Conservation (phyloP, 2,329 filamentous ascomycete genomes). For the Fusarium secorum region DNA sequence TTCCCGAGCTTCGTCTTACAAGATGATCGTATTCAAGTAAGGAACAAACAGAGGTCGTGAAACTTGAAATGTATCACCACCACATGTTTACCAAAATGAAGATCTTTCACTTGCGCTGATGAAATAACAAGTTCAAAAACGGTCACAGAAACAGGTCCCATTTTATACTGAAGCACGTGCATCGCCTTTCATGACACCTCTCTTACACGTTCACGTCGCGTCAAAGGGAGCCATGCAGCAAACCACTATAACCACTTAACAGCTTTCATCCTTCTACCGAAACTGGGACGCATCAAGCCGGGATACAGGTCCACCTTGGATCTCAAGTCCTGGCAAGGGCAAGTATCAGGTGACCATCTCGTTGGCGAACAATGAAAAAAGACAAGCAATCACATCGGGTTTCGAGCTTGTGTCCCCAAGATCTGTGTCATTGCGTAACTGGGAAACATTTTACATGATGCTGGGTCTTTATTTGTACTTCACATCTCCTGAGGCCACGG, state of each 20-base stretch:
- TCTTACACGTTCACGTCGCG: constrained; percentile 31
- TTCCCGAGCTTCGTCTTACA: constrained; percentile 24
- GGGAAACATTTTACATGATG: not conserved
- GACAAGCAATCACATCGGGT: constrained; percentile 2
- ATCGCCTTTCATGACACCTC: constrained; percentile 8
- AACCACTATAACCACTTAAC: not conserved
- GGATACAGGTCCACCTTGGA: constrained; percentile 12
- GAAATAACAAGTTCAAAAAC: not conserved
- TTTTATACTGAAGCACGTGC: constrained; percentile 1
- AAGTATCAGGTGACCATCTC: constrained; percentile 22
- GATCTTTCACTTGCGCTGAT: not conserved
- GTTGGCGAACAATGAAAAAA: constrained; percentile 5
- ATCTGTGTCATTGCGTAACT: not conserved
- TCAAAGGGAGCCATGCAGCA: not conserved
- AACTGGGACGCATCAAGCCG: constrained; percentile 16
- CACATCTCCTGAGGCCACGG: constrained; percentile 6
- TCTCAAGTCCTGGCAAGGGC: constrained; percentile 4
- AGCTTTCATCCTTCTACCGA: not conserved
- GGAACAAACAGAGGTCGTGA: not conserved
- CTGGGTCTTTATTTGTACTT: not conserved
- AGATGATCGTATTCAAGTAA: not conserved
- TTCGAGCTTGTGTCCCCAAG: constrained; percentile 1
- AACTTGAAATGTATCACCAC: not conserved
- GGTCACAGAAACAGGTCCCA: not conserved
- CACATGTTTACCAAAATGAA: not conserved